These are phyloP conservation scores for Colletotrichum gloeosporioides DNA, from an alignment of 2,329 filamentous ascomycete species.

Conservation along the genomic window DNA sequence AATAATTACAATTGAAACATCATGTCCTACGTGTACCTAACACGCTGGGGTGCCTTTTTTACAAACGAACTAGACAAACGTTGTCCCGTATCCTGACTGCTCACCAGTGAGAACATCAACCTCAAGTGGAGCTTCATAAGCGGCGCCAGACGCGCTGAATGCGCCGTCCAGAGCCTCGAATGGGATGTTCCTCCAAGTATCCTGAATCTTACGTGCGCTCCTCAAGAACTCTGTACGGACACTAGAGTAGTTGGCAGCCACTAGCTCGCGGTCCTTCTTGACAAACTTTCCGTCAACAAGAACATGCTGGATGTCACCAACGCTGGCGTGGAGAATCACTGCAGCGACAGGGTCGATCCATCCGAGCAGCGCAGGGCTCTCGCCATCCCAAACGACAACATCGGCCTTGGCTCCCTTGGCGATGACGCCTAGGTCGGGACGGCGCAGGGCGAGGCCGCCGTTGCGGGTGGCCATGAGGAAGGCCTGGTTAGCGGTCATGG, in stretches of 20 bases:
- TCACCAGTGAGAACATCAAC: neutral
- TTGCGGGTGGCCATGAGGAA: conserved; percentile 60
- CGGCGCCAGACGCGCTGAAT: conserved; percentile 19
- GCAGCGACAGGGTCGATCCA: conserved; percentile 63
- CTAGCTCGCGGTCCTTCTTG: conserved; percentile 49
- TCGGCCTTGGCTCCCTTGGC: conserved; percentile 57
- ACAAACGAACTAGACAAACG: neutral
- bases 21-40: neutral
- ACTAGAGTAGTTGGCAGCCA: conserved; percentile 28
- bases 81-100: neutral
- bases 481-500: conserved; percentile 59
- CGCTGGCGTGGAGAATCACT: conserved; percentile 58
- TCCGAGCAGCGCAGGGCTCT: conserved; percentile 54
- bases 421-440: conserved; percentile 56
- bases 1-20: neutral
- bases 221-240: conserved; percentile 36
- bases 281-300: conserved; percentile 53
- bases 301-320: conserved; percentile 57
- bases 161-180: conserved; percentile 29
- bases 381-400: conserved; percentile 56
- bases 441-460: conserved; percentile 55
- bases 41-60: neutral
- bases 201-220: conserved; percentile 38
- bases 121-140: conserved; percentile 3
- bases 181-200: conserved; percentile 27